Evolutionary conservation across 2,329 filamentous ascomycete genomes (phyloP).

Genomic region (Didymella lethalis): DNA sequence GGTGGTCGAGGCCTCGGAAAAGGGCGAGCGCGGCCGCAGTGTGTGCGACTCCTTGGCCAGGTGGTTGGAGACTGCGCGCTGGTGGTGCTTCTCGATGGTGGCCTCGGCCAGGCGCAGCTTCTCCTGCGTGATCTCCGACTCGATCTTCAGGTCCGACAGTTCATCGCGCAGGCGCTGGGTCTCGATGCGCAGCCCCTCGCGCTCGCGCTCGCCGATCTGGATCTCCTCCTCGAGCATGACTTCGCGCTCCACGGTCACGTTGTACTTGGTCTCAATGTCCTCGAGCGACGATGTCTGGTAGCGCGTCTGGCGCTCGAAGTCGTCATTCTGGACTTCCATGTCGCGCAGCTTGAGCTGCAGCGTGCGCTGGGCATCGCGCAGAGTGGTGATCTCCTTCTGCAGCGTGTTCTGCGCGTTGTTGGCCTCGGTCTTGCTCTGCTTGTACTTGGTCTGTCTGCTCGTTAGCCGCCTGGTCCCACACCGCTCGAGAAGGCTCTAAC

Average conservation of each 20-base stretch:
- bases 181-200: slow-evolving; percentile 88
- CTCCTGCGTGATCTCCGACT: slow-evolving; percentile 91
- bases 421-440: slow-evolving; percentile 89
- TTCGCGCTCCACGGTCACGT: slow-evolving; percentile 86
- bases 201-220: slow-evolving; percentile 87
- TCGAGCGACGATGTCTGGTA: slow-evolving; percentile 96
- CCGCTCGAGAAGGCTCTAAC: not conserved
- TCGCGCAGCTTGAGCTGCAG: slow-evolving; percentile 86
- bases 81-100: slow-evolving; percentile 58
- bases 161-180: slow-evolving; percentile 89
- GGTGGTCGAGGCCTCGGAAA: slow-evolving; percentile 78
- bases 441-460: slow-evolving; percentile 80
- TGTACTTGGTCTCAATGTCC: slow-evolving; percentile 97
- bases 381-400: slow-evolving; percentile 93
- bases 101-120: slow-evolving; percentile 79
- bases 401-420: slow-evolving; percentile 82
- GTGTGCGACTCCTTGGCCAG: slow-evolving; percentile 56
- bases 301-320: slow-evolving; percentile 94
- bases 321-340: slow-evolving; percentile 97
- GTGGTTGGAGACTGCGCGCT: slow-evolving; percentile 60
- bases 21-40: slow-evolving; percentile 68
- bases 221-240: slow-evolving; percentile 97
- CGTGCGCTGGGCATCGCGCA: slow-evolving; percentile 84
- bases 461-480: not conserved
- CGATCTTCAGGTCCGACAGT: slow-evolving; percentile 89